Evolutionary conservation across 2,329 filamentous ascomycete genomes (phyloP).

Genomic region (Emergomyces africanus): DNA sequence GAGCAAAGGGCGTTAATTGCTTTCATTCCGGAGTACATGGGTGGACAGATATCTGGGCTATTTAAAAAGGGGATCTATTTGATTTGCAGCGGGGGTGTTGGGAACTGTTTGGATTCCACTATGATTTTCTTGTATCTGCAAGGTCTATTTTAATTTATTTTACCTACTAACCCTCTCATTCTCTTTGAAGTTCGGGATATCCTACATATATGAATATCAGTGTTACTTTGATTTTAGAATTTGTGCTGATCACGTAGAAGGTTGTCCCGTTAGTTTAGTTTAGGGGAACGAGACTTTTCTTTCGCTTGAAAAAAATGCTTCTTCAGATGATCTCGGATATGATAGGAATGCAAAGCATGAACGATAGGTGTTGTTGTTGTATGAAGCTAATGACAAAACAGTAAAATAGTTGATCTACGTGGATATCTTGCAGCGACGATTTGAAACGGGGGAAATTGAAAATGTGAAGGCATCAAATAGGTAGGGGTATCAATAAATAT

Average conservation of each 20-base stretch:
- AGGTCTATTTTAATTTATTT: too few relatives aligned
- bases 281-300: too few relatives aligned
- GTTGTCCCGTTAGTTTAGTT: too few relatives aligned
- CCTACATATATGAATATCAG: too few relatives aligned
- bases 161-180: too few relatives aligned
- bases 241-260: too few relatives aligned
- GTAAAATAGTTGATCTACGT: not conserved
- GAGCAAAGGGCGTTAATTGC: not conserved
- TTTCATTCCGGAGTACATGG: not conserved
- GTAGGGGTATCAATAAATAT: not conserved
- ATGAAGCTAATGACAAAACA: not conserved
- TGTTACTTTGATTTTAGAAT: too few relatives aligned
- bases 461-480: not conserved
- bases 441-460: not conserved
- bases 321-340: too few relatives aligned
- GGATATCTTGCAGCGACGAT: not conserved
- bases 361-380: not conserved
- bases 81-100: not conserved
- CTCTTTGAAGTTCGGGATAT: too few relatives aligned
- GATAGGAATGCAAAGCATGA: too few relatives aligned
- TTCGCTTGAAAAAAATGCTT: too few relatives aligned
- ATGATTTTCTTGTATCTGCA: too few relatives aligned
- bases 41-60: not conserved
- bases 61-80: not conserved
- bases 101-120: not conserved